These are phyloP conservation scores for Suhomyces terraborum DNA, from an alignment of 1,139 yeast genomes.

Conservation along the genomic window DNA sequence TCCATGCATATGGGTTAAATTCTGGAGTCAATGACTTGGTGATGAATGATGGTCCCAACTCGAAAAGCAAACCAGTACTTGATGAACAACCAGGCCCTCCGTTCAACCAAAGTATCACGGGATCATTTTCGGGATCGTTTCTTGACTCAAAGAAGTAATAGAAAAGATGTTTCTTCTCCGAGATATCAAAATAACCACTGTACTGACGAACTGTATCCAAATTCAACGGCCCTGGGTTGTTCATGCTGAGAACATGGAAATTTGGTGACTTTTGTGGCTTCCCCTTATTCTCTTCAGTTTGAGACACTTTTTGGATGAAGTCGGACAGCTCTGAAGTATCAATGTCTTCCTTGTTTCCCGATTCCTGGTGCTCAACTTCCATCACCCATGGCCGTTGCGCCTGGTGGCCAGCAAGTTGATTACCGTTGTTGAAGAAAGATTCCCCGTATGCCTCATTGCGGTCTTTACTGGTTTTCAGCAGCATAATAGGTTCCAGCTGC, in stretches of 20 bases:
- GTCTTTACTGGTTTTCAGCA: background rate
- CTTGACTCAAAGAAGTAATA: conserved; percentile 49
- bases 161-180: conserved; percentile 31
- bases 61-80: conserved; percentile 45
- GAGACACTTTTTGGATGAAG: no score
- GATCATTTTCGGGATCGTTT: conserved; percentile 48
- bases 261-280: no score
- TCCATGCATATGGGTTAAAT: conserved; percentile 46
- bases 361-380: no score
- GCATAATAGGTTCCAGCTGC: background rate
- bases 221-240: conserved; percentile 9
- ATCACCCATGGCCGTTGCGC: no score
- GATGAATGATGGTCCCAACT: conserved; percentile 44
- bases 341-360: no score
- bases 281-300: no score
- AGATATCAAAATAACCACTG: conserved; percentile 16
- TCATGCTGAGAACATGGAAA: no score
- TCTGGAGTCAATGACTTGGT: conserved; percentile 42
- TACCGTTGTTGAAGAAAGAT: background rate
- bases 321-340: no score
- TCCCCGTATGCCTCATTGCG: background rate
- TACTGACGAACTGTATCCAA: conserved; percentile 15
- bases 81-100: conserved; percentile 53
- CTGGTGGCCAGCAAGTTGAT: no score
- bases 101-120: conserved; percentile 48